These are phyloP conservation scores for Ophiostoma pallidulum DNA, from an alignment of 2,329 filamentous ascomycete species.

Conservation along the genomic window DNA sequence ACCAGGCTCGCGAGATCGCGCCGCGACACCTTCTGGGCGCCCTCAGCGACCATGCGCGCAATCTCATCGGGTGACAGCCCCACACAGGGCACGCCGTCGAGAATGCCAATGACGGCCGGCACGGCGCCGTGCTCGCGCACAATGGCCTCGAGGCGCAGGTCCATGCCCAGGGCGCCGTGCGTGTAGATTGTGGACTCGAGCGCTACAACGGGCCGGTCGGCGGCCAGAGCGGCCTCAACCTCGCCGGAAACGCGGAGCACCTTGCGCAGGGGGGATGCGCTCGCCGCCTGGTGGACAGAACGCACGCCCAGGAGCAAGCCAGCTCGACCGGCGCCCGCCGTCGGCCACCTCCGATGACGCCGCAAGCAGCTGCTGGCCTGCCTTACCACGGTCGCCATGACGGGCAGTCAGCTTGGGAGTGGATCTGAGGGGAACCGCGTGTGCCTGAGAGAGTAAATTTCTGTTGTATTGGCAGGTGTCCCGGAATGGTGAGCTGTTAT, in stretches of 20 bases:
- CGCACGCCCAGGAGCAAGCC: neutral
- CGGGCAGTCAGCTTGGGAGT: too few relatives aligned
- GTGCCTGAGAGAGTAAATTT: too few relatives aligned
- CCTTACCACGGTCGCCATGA: slow-evolving; percentile 7
- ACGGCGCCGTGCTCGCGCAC: slow-evolving; percentile 74
- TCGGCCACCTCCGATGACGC: neutral
- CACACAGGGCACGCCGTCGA: slow-evolving; percentile 74
- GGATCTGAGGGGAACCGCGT: too few relatives aligned
- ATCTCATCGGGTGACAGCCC: slow-evolving; percentile 68
- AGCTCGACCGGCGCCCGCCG: neutral
- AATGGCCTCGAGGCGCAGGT: slow-evolving; percentile 63
- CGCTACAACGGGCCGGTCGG: slow-evolving; percentile 75
- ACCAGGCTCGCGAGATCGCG: slow-evolving; percentile 76
- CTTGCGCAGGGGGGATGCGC: neutral
- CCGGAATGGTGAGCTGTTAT: too few relatives aligned
- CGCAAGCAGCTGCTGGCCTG: neutral
- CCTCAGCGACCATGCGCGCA: slow-evolving; percentile 58
- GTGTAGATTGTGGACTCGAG: slow-evolving; percentile 97
- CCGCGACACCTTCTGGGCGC: slow-evolving; percentile 74
- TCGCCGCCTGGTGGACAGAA: neutral
- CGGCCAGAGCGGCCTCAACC: slow-evolving; percentile 64
- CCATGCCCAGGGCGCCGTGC: slow-evolving; percentile 73
- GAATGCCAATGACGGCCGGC: slow-evolving; percentile 82
- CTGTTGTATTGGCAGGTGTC: too few relatives aligned
- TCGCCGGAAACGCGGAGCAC: slow-evolving; percentile 65